Percentiles rank a stretch among this genome's conserved stretches.
These are phyloP conservation scores for Seminavis robusta DNA, from an alignment of 108 stramenopile species.

Conservation along the genomic window DNA sequence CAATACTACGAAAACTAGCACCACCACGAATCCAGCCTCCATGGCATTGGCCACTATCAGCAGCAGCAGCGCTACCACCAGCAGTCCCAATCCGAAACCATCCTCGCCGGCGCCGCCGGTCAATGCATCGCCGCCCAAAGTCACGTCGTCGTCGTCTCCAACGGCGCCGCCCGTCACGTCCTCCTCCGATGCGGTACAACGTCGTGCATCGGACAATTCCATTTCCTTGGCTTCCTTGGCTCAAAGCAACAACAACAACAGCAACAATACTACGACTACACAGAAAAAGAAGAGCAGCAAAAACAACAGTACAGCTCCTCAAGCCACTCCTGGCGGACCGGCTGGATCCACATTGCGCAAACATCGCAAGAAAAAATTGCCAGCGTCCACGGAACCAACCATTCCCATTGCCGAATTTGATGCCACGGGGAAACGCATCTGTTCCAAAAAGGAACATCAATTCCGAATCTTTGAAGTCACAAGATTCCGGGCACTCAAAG, in stretches of 20 bases:
- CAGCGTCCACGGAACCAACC: constrained; percentile 19
- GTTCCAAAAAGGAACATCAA: constrained; percentile 59
- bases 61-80: background rate
- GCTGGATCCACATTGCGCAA: constrained; percentile 63
- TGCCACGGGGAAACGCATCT: constrained; percentile 25
- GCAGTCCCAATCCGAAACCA: background rate
- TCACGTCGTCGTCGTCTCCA: background rate
- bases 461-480: constrained; percentile 52
- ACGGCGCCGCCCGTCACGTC: too few relatives aligned
- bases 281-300: too few relatives aligned
- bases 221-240: too few relatives aligned
- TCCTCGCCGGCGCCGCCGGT: background rate
- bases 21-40: background rate
- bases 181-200: too few relatives aligned
- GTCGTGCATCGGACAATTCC: too few relatives aligned
- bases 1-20: background rate
- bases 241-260: too few relatives aligned
- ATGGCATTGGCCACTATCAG: background rate
- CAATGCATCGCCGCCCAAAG: background rate
- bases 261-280: too few relatives aligned
- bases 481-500: constrained; percentile 46
- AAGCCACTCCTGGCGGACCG: constrained; percentile 30
- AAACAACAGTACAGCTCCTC: background rate
- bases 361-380: constrained; percentile 44
- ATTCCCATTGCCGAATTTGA: constrained; percentile 40